Conservation (phyloP, 2,329 filamentous ascomycete species). For the Podosphaera fusca region DNA sequence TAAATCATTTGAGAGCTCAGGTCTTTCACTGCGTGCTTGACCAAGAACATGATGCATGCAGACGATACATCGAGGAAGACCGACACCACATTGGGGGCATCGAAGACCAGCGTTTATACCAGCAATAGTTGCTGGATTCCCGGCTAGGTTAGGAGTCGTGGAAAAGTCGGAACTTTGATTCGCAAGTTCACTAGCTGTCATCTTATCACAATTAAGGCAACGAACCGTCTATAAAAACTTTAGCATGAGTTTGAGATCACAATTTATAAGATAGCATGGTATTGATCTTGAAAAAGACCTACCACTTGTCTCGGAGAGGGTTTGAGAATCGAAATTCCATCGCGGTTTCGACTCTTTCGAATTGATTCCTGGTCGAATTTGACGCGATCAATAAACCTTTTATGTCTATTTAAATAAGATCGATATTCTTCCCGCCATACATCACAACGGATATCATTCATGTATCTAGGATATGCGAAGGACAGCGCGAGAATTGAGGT, state of each 20-base stretch:
- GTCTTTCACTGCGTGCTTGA: conserved; percentile 34
- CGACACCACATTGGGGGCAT: conserved; percentile 42
- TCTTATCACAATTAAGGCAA: conserved; percentile 52
- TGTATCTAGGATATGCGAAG: conserved; percentile 51
- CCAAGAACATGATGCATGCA: conserved; percentile 40
- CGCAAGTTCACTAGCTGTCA: conserved; percentile 22
- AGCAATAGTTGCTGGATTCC: conserved; percentile 32
- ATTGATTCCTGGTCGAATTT: conserved; percentile 61
- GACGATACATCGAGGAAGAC: conserved; percentile 42
- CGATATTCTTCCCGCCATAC: conserved; percentile 54
- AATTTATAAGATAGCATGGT: no score
- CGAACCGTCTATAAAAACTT: conserved; percentile 28
- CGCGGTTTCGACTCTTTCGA: conserved; percentile 36
- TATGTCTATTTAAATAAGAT: conserved; percentile 49
- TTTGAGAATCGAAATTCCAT: conserved; percentile 38
- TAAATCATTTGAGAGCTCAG: conserved; percentile 26
- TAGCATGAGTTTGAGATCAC: not conserved
- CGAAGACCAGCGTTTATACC: conserved; percentile 36
- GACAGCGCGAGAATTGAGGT: conserved; percentile 55
- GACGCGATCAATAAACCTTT: conserved; percentile 48
- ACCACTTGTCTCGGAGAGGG: conserved; percentile 41
- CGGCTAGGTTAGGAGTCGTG: conserved; percentile 4
- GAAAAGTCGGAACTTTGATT: conserved; percentile 7
- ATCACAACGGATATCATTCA: conserved; percentile 51
- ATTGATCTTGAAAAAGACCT: not conserved